Conservation (phyloP, 768 basidiomycete species). For the Auricularia cornea region DNA sequence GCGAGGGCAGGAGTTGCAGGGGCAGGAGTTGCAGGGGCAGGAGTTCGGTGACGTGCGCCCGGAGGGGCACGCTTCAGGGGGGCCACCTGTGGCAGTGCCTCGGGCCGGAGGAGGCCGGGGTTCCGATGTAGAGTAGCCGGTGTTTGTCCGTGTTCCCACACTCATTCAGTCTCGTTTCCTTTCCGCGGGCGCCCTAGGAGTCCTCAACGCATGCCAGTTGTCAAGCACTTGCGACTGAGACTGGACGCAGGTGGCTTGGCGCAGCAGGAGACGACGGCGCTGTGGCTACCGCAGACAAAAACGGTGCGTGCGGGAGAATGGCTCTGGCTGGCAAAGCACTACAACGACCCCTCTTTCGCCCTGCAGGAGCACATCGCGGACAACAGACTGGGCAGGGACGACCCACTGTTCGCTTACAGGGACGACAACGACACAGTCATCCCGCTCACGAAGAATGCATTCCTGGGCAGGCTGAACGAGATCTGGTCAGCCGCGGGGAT, state of each 20-base stretch:
- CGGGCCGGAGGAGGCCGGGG: neutral
- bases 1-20: no score
- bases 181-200: no score
- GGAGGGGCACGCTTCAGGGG: neutral
- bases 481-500: slow-evolving; percentile 19
- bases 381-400: slow-evolving; percentile 18
- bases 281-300: no score
- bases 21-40: no score
- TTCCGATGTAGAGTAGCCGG: neutral
- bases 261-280: no score
- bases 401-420: slow-evolving; percentile 31
- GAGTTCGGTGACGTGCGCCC: neutral
- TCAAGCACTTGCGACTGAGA: no score
- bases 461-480: slow-evolving; percentile 23
- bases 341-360: slow-evolving; percentile 15
- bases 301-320: no score
- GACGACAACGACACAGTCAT: slow-evolving; percentile 24
- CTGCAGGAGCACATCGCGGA: slow-evolving; percentile 23
- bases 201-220: no score
- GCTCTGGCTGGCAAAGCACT: no score
- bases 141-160: neutral
- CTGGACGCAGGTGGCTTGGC: no score
- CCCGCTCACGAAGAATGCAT: slow-evolving; percentile 22
- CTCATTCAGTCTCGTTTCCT: neutral
- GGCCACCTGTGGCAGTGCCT: neutral